Base-by-base conservation (phyloP, 2,329 filamentous ascomycete genomes). In the Gnomoniopsis sp. region DNA sequence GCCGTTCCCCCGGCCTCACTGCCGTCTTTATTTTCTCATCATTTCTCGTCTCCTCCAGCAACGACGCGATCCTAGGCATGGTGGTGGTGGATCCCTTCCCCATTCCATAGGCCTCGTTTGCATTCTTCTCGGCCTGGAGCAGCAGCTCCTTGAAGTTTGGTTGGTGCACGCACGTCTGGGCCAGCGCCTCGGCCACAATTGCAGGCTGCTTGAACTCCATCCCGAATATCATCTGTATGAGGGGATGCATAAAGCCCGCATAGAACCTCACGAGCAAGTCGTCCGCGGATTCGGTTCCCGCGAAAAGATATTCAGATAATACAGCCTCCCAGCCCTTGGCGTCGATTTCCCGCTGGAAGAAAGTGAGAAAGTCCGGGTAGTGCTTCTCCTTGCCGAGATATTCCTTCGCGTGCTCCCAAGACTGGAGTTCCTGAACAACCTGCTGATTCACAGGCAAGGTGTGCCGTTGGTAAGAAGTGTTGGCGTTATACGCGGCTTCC, bases 151-250 rank as follows among this genome's bases (percentile, higher is more conserved):
- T 75, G 1, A 88, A 77, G 71, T 81, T 81, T 47, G 79, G 74
- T 7, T 79, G 74, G 68, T 96, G 90, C 1, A 91, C 83, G 8
- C 88, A 85, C 1, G 88, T 79, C 74, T 96, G 88, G 0, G 92
- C 90, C 19, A 96, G 82, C 1, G 78, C 91, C 73, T 93, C 85
- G 6, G 91, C 90, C 30, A 96, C 80, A 60, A 96, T 86, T 41
- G 89, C 89, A 2, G 90, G 90, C 68, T 96, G 91, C 11, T 81
- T 71, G 76, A 91, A 96, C 69, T 96, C 91, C 38, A 96, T 70
- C 4, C 89, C 92, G 68, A 91, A 96, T 51, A 91, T 89, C 21
- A 96, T 80, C 69, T 96, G 91, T 62, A 96, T 93, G 17, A 95
- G 75, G 2, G 91, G 91, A 68, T 96, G 91, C 2, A 92, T 65